Evolutionary conservation across 805 yeast species (phyloP).

Genomic region (Nadsonia fulvescens): DNA sequence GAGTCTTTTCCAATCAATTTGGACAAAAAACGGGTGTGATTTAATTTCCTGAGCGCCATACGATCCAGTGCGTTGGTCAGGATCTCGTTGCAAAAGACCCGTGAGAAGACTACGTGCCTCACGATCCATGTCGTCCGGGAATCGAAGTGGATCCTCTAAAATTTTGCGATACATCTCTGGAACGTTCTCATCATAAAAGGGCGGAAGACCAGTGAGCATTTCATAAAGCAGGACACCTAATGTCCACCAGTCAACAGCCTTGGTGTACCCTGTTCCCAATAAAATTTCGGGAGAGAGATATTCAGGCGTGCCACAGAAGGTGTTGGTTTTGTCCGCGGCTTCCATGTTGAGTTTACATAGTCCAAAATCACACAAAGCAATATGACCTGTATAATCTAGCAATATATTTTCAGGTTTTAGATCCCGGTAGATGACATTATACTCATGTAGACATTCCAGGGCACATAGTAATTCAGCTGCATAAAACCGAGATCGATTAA

Average conservation of each 20-base stretch:
- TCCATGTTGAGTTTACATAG: constrained; percentile 91
- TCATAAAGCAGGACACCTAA: constrained; percentile 84
- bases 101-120: constrained; percentile 70
- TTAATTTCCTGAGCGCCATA: constrained; percentile 76
- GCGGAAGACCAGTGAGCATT: constrained; percentile 94
- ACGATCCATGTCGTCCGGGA: constrained; percentile 74
- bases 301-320: constrained; percentile 97
- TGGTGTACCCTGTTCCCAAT: constrained; percentile 83
- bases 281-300: constrained; percentile 90
- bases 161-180: constrained; percentile 89
- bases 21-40: constrained; percentile 68
- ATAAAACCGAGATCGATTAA: constrained; percentile 81
- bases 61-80: constrained; percentile 54
- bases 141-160: constrained; percentile 69
- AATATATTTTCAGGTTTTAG: constrained; percentile 91
- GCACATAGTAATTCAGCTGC: constrained; percentile 90
- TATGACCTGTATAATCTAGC: constrained; percentile 91
- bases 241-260: constrained; percentile 98
- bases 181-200: constrained; percentile 88
- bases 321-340: constrained; percentile 64
- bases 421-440: constrained; percentile 89
- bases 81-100: constrained; percentile 70
- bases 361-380: constrained; percentile 94
- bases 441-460: constrained; percentile 73
- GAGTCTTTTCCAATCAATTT: constrained; percentile 77